phyloP scores from a whole-genome alignment of 2,329 filamentous ascomycete species.

The Alternaria infectoria region DNA sequence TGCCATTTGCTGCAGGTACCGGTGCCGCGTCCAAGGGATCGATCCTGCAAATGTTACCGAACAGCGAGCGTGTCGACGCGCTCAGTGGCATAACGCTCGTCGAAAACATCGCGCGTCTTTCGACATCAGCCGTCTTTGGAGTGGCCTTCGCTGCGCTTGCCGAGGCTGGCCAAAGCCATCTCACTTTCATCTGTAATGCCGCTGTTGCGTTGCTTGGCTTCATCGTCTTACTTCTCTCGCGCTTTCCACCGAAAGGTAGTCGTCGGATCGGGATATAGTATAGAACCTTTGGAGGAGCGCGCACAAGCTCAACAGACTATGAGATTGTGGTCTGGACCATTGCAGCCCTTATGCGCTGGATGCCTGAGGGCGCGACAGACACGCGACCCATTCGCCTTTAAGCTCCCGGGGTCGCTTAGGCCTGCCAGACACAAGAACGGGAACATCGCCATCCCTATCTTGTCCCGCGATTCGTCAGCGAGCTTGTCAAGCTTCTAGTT shows the following conservation, averaged over 20 bases:
- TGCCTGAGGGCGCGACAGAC: not conserved
- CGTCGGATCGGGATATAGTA: not conserved
- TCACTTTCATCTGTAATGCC: conserved; percentile 73
- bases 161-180: conserved; percentile 62
- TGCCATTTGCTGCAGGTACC: conserved; percentile 73
- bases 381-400: not conserved
- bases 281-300: fast-evolving
- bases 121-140: conserved; percentile 70
- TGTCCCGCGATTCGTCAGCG: not conserved
- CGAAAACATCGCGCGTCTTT: conserved; percentile 70
- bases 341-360: not conserved
- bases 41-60: conserved; percentile 73
- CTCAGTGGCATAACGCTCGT: conserved; percentile 72
- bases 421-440: not conserved
- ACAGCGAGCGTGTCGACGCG: conserved; percentile 68
- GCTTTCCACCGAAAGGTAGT: conserved; percentile 55
- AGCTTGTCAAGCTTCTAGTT: not conserved
- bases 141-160: conserved; percentile 70
- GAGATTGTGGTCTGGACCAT: not conserved
- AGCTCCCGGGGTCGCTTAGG: not conserved
- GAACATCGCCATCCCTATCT: not conserved
- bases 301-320: not conserved
- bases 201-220: conserved; percentile 62
- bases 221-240: conserved; percentile 52
- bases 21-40: conserved; percentile 74